A percentile compares a stretch with the other conserved stretches of the same genome.
These are phyloP conservation scores for Pseudomicrostroma phylloplanum DNA, from an alignment of 1,284 basidiomycete species.

Conservation along the genomic window DNA sequence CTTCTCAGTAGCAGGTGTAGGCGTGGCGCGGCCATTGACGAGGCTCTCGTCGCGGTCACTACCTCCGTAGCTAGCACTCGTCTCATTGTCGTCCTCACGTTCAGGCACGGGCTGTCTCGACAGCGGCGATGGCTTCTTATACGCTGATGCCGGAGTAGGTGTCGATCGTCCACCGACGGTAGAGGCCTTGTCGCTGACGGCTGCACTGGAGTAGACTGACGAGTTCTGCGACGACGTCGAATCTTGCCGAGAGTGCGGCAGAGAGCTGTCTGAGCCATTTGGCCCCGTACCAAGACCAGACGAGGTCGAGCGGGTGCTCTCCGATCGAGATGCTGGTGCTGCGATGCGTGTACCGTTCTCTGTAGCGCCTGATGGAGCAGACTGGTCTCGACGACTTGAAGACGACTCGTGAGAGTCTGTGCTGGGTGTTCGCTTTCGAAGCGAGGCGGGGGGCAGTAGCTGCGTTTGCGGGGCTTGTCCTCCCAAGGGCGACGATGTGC, in stretches of 20 bases:
- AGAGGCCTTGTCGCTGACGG: constrained; percentile 6
- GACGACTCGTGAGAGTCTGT: constrained; percentile 18
- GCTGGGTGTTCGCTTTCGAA: constrained; percentile 17
- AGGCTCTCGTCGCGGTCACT: constrained; percentile 33
- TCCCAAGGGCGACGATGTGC: too few relatives aligned
- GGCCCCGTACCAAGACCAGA: not conserved
- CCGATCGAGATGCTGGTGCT: constrained; percentile 5
- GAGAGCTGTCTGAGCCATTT: not conserved
- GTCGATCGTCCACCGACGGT: constrained; percentile 5
- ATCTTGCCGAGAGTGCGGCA: constrained; percentile 4
- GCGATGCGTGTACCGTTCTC: not conserved
- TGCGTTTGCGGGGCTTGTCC: too few relatives aligned
- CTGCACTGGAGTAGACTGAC: not conserved
- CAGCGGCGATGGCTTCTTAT: constrained; percentile 39
- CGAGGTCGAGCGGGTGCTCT: constrained; percentile 4
- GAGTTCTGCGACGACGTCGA: constrained; percentile 15
- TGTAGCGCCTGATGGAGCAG: not conserved
- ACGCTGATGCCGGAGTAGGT: constrained; percentile 2
- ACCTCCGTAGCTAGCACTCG: constrained; percentile 31
- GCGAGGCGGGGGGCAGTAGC: not conserved
- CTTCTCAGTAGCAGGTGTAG: constrained; percentile 30
- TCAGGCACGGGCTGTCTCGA: constrained; percentile 25
- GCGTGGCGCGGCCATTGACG: constrained; percentile 22
- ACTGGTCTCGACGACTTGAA: not conserved
- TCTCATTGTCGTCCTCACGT: constrained; percentile 27